A percentile compares a stretch with the other conserved stretches of the same genome.
phyloP scores from a whole-genome alignment of 495 filamentous ascomycete genomes.

The Aspergillus baeticus region DNA sequence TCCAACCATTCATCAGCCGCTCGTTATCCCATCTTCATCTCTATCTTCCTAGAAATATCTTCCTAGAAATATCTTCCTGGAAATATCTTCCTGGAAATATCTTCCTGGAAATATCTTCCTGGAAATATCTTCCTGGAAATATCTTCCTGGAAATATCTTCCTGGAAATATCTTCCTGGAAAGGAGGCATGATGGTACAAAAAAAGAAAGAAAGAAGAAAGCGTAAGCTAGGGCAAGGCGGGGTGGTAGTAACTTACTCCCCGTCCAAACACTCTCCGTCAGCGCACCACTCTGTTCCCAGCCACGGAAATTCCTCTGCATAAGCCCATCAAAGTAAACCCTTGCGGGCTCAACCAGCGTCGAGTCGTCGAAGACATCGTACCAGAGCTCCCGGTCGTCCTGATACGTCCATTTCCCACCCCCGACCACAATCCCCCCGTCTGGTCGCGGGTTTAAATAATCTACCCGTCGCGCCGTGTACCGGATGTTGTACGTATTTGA shows the following conservation, averaged over 20 bases:
- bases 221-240: no score
- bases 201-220: no score
- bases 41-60: no score
- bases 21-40: no score
- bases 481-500: conserved; percentile 35
- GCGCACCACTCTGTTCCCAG: conserved; percentile 43
- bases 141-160: no score
- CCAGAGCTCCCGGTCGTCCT: conserved; percentile 60
- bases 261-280: conserved; percentile 46
- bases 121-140: no score
- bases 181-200: no score
- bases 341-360: conserved; percentile 57
- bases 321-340: conserved; percentile 53
- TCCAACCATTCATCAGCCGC: no score
- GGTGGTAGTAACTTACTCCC: conserved; percentile 44
- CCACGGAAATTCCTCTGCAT: conserved; percentile 46
- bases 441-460: conserved; percentile 65
- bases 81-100: no score
- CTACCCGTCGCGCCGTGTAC: conserved; percentile 25
- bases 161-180: no score
- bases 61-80: no score
- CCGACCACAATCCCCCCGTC: conserved; percentile 75
- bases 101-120: no score
- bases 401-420: conserved; percentile 43
- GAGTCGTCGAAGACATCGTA: conserved; percentile 48